Base-by-base conservation (phyloP, 176 grass and related monocot species). In the Ensete ventricosum region DNA sequence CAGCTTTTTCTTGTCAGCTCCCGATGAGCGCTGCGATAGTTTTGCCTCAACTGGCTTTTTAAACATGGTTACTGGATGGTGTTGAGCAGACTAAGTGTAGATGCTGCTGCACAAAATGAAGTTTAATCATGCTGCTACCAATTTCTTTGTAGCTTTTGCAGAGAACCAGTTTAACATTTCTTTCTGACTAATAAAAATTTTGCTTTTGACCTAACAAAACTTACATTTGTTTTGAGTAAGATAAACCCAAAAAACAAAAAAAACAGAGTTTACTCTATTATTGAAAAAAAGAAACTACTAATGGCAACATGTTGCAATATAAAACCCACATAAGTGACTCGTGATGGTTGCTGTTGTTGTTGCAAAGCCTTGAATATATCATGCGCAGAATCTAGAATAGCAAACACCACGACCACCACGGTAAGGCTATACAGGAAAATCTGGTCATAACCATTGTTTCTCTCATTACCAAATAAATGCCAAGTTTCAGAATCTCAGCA, bases 1-100 rank as follows among this genome's bases (percentile, higher is more conserved):
- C 53, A 93, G 71, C 53, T 98, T 98, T 86, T 98, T 98, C 85
- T 97, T 97, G 82, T 97, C 94, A 34, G 94, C 90, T 21, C 94
- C 94, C 17, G 90, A 97, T 43, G 93, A 77, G 50, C 90, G 86
- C 63, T 97, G 94, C 53, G 87, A 60, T 67, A 90, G 80, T 81
- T 97, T 93, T 53, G 77, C 86, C 50, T 97, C 85, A 69, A 87
- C 80, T 73, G 81, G 82, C 78, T 98, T 98, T 76, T 98, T 98
- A 86, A 98, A 98, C 94, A 98, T 97, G 81, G 67, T 78, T 53
- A 71, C 17, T 74, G 50, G 16, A 16, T 19, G 52, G 26, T 51
- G 52, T 22, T 13, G 4, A 23, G 17, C 20, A 53, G 23, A 9
- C 1, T 11, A 55, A 14, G 21, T 34, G 2, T 8, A 51, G 17